These are phyloP conservation scores for Arachis monticola DNA, from an alignment of 331 rosid genomes.

Conservation along the genomic window DNA sequence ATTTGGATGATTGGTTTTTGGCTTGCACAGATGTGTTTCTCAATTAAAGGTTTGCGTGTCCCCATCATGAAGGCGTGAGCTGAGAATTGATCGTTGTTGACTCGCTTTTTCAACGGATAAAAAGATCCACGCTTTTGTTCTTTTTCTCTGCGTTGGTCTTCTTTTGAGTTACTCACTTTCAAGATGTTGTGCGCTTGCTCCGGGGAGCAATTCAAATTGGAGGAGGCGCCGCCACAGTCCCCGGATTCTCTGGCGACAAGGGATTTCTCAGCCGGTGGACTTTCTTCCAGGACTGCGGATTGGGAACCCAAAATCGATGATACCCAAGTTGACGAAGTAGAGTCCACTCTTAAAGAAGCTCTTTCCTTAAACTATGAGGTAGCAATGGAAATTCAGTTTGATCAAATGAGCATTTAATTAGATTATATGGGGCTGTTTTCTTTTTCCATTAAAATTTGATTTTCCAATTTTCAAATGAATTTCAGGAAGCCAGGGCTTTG, in stretches of 20 bases:
- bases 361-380: slow-evolving; percentile 91
- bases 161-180: too few relatives aligned
- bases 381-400: neutral
- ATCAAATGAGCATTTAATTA: neutral
- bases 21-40: neutral
- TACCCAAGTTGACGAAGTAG: slow-evolving; percentile 81
- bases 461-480: slow-evolving; percentile 13
- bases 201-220: slow-evolving; percentile 85
- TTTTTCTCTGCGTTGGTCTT: neutral
- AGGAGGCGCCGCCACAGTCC: slow-evolving; percentile 83
- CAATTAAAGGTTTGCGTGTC: slow-evolving; percentile 13
- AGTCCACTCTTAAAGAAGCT: slow-evolving; percentile 84
- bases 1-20: neutral
- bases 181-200: slow-evolving; percentile 94
- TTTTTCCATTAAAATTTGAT: neutral
- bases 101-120: slow-evolving; percentile 1
- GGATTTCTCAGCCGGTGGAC: slow-evolving; percentile 84
- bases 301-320: slow-evolving; percentile 78
- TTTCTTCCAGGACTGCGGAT: slow-evolving; percentile 77
- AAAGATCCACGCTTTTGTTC: slow-evolving; percentile 16
- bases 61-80: slow-evolving; percentile 20
- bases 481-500: slow-evolving; percentile 92
- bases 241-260: slow-evolving; percentile 92
- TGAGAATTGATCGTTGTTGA: slow-evolving; percentile 34
- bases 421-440: neutral